These are phyloP conservation scores for Metarhizium album DNA, from an alignment of 2,329 filamentous ascomycete species.

Conservation along the genomic window DNA sequence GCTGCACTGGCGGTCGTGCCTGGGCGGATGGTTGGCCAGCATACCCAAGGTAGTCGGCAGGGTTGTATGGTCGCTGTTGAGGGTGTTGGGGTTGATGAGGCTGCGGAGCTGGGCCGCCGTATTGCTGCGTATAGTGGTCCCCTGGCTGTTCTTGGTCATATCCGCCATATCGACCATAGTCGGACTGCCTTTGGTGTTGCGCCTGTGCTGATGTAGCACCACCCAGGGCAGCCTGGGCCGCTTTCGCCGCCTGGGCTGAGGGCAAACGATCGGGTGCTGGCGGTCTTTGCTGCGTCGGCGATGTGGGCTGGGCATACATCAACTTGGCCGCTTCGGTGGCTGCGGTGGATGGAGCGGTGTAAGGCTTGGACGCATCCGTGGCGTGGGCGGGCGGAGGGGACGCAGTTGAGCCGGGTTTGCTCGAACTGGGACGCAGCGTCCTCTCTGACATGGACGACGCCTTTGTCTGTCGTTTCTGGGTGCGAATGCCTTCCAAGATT, in stretches of 20 bases:
- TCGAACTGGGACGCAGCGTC: conserved; percentile 48
- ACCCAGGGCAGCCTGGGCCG: conserved; percentile 49
- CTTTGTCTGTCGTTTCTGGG: conserved; percentile 59
- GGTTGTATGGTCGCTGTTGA: conserved; percentile 62
- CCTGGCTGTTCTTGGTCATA: conserved; percentile 23
- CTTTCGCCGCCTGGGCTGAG: conserved; percentile 44
- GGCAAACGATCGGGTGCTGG: conserved; percentile 42
- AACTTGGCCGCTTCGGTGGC: conserved; percentile 54
- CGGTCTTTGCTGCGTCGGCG: conserved; percentile 39
- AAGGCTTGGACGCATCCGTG: neutral
- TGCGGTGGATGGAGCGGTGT: conserved; percentile 21
- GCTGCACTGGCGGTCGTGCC: conserved; percentile 18
- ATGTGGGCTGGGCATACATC: conserved; percentile 47
- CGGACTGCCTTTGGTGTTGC: conserved; percentile 22
- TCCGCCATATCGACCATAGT: conserved; percentile 24
- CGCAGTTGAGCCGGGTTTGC: conserved; percentile 33
- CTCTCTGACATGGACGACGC: conserved; percentile 49
- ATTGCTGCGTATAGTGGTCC: conserved; percentile 26
- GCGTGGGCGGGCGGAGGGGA: conserved; percentile 22
- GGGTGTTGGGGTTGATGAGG: neutral
- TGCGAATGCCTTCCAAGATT: conserved; percentile 77
- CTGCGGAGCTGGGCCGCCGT: conserved; percentile 19
- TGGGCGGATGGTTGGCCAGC: conserved; percentile 20
- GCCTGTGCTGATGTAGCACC: conserved; percentile 27
- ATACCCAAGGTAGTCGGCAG: conserved; percentile 58